Base-by-base conservation (phyloP, 2,329 filamentous ascomycete species). In the Intubia oerlemansii region DNA sequence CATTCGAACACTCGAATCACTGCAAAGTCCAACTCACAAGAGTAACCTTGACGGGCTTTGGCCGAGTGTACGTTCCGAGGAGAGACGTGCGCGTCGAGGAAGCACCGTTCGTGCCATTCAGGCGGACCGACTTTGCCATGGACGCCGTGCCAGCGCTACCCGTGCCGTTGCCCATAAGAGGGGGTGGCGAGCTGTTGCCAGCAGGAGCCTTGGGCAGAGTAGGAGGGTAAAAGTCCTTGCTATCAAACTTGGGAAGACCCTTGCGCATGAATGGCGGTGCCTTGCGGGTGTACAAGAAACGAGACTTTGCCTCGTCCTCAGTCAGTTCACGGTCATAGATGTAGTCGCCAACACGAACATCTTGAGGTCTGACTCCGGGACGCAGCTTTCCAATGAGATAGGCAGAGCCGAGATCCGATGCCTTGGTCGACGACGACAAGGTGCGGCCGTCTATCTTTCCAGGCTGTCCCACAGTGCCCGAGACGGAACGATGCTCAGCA, bases 161-260 rank as follows among this genome's bases (percentile, higher is more conserved):
- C n/a, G n/a, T n/a, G n/a, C n/a, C n/a, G n/a, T n/a, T n/a, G n/a
- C n/a, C n/a, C n/a, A n/a, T n/a, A n/a, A n/a, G n/a, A n/a, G n/a
- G n/a, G n/a, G n/a, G n/a, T n/a, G n/a, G n/a, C n/a, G n/a, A n/a
- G n/a, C n/a, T n/a, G n/a, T n/a, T n/a, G n/a, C n/a, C n/a, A n/a
- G n/a, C n/a, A n/a, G n/a, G n/a, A n/a, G n/a, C n/a, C n/a, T n/a
- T n/a, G n/a, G n/a, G n/a, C n/a, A n/a, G n/a, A n/a, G n/a, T n/a
- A n/a, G n/a, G n/a, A n/a, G 59, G 62, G 35, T 70, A 72, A 38
- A 72, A 72, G 41, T 71, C 57, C 42, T 66, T 69, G 15, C 68
- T 66, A 37, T 73, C 66, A 38, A 67, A 74, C 43, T 66, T 71
- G 19, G 67, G 66, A 23, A 71, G 48, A 3, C 64, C 62, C 19